Conservation (phyloP, 257 asterid species). For the Cinchona pubescens region DNA sequence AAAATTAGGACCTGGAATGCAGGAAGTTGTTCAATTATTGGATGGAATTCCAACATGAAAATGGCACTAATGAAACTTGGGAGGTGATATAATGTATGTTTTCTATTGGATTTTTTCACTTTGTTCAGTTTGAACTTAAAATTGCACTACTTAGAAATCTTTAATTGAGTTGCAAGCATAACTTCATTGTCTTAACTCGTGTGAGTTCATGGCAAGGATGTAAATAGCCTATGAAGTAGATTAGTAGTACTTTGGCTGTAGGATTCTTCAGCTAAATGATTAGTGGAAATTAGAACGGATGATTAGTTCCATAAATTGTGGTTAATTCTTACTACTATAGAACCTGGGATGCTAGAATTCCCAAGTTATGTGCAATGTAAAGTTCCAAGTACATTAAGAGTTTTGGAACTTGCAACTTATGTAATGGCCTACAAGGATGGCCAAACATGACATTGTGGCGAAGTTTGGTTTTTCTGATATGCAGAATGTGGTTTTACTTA, state of each 20-base stretch:
- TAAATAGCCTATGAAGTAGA: background rate
- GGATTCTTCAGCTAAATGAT: background rate
- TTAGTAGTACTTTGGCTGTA: background rate
- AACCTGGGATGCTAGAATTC: background rate
- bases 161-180: background rate
- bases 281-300: background rate
- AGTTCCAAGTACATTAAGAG: background rate
- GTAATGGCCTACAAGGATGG: background rate
- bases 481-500: background rate
- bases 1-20: conserved; percentile 58
- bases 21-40: conserved; percentile 50
- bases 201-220: background rate
- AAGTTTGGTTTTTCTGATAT: background rate
- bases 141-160: background rate
- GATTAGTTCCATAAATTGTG: background rate
- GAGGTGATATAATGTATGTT: background rate
- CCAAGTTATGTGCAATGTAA: background rate
- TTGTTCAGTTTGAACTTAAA: background rate
- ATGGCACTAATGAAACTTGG: background rate
- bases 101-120: background rate
- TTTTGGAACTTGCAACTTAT: background rate
- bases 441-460: background rate
- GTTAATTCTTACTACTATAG: background rate
- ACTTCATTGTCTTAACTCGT: background rate
- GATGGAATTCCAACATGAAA: conserved; percentile 25